Conservation (phyloP, 176 grass and related monocot genomes). For the Alopecurus myosuroides region DNA sequence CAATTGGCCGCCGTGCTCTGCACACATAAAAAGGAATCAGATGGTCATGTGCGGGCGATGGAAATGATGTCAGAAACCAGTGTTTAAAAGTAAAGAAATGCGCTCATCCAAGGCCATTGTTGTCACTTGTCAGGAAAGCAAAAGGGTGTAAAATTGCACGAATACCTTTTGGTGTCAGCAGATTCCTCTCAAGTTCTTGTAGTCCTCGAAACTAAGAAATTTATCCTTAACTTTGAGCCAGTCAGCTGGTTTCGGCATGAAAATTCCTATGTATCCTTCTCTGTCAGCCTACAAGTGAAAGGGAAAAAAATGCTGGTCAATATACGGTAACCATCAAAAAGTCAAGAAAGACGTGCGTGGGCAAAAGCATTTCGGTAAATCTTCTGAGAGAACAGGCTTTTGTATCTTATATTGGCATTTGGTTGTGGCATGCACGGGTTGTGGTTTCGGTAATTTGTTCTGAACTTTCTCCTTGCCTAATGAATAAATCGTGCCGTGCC, state of each 20-base stretch:
- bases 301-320: not conserved
- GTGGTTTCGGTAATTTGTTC: not conserved
- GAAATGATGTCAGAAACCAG: not conserved
- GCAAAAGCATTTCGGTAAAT: not conserved
- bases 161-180: constrained; percentile 21
- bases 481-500: not conserved
- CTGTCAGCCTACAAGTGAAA: constrained; percentile 62
- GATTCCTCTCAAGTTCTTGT: constrained; percentile 65
- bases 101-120: not conserved
- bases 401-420: not conserved
- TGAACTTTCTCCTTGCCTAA: not conserved
- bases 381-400: not conserved
- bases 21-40: not conserved
- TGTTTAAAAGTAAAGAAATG: not conserved
- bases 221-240: constrained; percentile 96
- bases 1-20: not conserved
- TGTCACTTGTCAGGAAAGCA: not conserved
- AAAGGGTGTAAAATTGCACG: not conserved
- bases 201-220: constrained; percentile 67
- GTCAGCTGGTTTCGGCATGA: constrained; percentile 73
- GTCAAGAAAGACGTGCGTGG: not conserved
- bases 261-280: constrained; percentile 90
- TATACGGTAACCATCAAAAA: not conserved
- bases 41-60: not conserved
- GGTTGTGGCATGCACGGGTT: not conserved